Conservation (phyloP, 2,329 filamentous ascomycete genomes). For the Fonsecaea multimorphosa region DNA sequence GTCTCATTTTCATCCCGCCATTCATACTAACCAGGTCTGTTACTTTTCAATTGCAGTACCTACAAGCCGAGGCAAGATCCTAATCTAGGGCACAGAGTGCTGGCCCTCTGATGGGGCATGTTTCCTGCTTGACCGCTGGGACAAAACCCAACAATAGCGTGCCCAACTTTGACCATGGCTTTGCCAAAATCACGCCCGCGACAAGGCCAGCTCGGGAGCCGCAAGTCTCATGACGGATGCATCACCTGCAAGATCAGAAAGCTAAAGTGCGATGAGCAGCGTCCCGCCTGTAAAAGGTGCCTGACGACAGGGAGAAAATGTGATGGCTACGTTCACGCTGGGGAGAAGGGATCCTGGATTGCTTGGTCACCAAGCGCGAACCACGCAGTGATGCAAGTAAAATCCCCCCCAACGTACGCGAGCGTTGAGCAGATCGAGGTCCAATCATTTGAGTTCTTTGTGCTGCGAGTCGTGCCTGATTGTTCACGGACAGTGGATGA, state of each 20-base stretch:
- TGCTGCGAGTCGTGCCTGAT: constrained; percentile 23
- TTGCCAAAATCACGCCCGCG: background rate
- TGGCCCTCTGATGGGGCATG: background rate
- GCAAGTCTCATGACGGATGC: constrained; percentile 10
- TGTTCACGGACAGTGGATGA: constrained; percentile 21
- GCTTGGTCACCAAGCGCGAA: background rate
- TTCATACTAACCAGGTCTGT: background rate
- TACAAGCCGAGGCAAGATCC: background rate
- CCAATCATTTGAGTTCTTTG: constrained; percentile 30
- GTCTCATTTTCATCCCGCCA: background rate
- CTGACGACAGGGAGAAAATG: constrained; percentile 36
- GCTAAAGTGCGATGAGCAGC: constrained; percentile 40
- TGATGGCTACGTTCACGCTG: constrained; percentile 21
- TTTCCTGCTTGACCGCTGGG: background rate
- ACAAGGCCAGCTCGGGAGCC: constrained; percentile 16
- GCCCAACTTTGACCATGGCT: background rate
- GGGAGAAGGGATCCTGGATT: background rate
- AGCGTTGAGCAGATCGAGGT: constrained; percentile 9
- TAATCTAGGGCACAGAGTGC: background rate
- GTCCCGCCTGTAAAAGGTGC: constrained; percentile 37
- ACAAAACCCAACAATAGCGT: background rate
- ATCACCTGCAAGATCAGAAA: constrained; percentile 16
- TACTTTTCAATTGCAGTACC: background rate
- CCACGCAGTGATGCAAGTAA: background rate
- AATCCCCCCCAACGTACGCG: constrained; percentile 10